Evolutionary conservation across 2,329 filamentous ascomycete genomes (phyloP), one percentile per base, ranked within the genome.

Genomic region (Penicillium decumbens): DNA sequence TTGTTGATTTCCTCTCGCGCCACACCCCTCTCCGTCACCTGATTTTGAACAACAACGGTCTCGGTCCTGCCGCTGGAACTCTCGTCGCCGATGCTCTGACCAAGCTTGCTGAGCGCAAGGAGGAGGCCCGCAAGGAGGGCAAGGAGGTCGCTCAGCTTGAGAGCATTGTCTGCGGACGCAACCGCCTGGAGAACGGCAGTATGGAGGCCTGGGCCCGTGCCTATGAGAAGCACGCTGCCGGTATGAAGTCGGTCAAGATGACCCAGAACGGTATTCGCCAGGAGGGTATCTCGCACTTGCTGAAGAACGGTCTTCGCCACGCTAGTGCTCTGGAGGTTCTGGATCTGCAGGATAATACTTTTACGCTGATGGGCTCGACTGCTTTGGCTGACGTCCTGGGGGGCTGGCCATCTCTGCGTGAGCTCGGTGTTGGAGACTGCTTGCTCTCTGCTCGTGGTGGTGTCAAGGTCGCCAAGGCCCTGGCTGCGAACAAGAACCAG

Each of bases 281-380:
- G 67, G 90, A 97, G 71, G 93, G 93, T 53, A 93, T 97, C 64
- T 84, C 84, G 41, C 80, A 86, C 58, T 77, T 98, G 49, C 76
- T 98, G 56, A 84, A 81, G 53, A 78, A 91, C 45, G 93, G 93
- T 54, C 78, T 98, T 45, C 81, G 79, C 56, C 79, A 88, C 62
- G 82, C 89, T 43, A 77, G 75, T 28, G 75, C 77, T 39, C 79
- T 98, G 47, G 78, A 85, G 66, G 80, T 90, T 12, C 75, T 98
- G 45, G 93, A 98, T 74, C 76, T 98, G 54, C 92, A 98, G 71
- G 93, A 98, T 74, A 98, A 98, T 74, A 97, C 93, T 0, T 97
- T 97, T 69, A 97, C 92, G 8, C 71, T 85, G 33, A 78, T 80
- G 55, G 93, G 91, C 23, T 88, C 89, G 27, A 85, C 78, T 61